Base-by-base conservation (phyloP, 805 yeast genomes). In the Sugiyamaella floridensis region DNA sequence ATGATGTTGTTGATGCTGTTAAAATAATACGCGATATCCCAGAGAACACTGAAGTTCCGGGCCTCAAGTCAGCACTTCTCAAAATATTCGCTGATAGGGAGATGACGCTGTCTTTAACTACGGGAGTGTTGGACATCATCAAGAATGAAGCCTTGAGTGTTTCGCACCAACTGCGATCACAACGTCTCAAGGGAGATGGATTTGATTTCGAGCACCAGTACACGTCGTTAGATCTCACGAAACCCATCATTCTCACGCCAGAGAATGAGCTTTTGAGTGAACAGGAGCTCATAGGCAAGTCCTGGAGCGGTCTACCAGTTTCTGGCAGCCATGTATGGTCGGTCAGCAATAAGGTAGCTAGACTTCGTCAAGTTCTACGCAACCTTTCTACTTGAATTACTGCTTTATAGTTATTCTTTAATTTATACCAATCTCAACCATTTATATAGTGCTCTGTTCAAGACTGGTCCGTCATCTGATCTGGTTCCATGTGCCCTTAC, bases 1-100 rank as follows among this genome's bases (percentile, higher is more conserved):
- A 40, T 57, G 82, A 76, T 48, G 75, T 76, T 44, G 75, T 80
- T 40, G 85, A 83, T 59, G 88, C 93, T 2, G 76, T 82, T n/a
- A 78, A 79, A 1, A 83, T 90, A 12, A 72, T 90, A 32, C 72
- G 76, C 52, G 70, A 80, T 29, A 83, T 90, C 54, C 86, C 92
- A 0, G 68, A 71, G 9, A 75, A 79, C 28, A 75, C 83, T 59
- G 76, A 77, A 54, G 81, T 92, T 47, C 80, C 76, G 3, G 95
- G 86, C 0, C 71, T 92, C 46, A 79, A 80, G 58, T 69, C 69
- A 1, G 81, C 86, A 0, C 69, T 92, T 37, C 69, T 78, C 11
- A 76, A 78, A 16, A 83, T 92, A 11, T 75, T 85, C 10, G 74
- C 71, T 28, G 86, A 84, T 56, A 82, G 85, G 55, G 84, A 81